These are phyloP conservation scores for Sonneratia alba DNA, from an alignment of 345 rosid genomes.

Conservation along the genomic window DNA sequence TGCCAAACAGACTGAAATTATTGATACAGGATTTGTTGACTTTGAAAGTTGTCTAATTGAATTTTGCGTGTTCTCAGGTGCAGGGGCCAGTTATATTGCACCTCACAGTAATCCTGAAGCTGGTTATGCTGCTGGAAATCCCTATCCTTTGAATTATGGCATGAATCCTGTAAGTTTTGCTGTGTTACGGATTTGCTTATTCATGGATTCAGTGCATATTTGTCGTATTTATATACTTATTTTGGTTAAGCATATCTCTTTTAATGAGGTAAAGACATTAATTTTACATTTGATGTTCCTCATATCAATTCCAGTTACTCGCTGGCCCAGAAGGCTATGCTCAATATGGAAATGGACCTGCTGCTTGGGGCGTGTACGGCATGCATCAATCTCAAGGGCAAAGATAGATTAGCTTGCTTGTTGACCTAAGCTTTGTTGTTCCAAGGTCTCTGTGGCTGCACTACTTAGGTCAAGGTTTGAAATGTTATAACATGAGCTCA, in stretches of 20 bases:
- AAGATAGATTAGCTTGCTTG: slow-evolving; percentile 32
- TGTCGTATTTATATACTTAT: neutral
- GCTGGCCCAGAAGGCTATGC: slow-evolving; percentile 57
- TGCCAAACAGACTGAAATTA: neutral
- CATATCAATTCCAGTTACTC: slow-evolving; percentile 34
- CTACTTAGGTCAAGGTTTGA: slow-evolving; percentile 19
- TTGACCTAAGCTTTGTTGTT: slow-evolving; percentile 20
- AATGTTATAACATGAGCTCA: slow-evolving; percentile 12
- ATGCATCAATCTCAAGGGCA: slow-evolving; percentile 65
- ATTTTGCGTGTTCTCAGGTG: slow-evolving; percentile 9
- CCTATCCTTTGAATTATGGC: slow-evolving; percentile 59
- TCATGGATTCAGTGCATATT: neutral
- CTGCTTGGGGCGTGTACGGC: slow-evolving; percentile 64
- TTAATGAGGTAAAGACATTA: neutral
- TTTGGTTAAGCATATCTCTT: neutral
- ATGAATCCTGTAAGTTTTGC: slow-evolving; percentile 70
- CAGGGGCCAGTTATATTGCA: slow-evolving; percentile 51
- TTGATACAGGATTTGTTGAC: neutral
- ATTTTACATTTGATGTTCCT: neutral
- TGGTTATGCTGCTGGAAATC: slow-evolving; percentile 43
- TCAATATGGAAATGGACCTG: slow-evolving; percentile 62
- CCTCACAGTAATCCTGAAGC: slow-evolving; percentile 59
- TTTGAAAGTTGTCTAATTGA: neutral
- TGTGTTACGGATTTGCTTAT: neutral
- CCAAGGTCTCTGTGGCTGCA: slow-evolving; percentile 33